Conservation (phyloP, 176 grass and related monocot species). For the Sorghum bicolor region Sorghum_bicolor_NCBIv3 NC_012875.2:60075501-60076000, state of each 20-base stretch:
- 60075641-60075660: constrained; percentile 37
- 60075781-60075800: constrained; percentile 41
- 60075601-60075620: background rate
- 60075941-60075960: too few relatives aligned
- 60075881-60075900: background rate
- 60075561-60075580: background rate
- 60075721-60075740: background rate
- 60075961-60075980: too few relatives aligned
- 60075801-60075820: constrained; percentile 12
- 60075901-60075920: too few relatives aligned
- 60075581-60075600: background rate
- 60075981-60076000: too few relatives aligned
- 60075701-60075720: background rate
- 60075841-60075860: background rate
- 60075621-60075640: constrained; percentile 49
- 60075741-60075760: constrained; percentile 34
- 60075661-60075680: constrained; percentile 50
- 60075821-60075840: background rate
- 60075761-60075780: constrained; percentile 50
- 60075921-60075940: too few relatives aligned
- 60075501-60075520: background rate
- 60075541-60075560: background rate
- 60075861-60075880: background rate
- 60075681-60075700: constrained; percentile 49
- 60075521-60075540: background rate